phyloP scores from a whole-genome alignment of 306 rosid species.

The Morella rubra region DNA sequence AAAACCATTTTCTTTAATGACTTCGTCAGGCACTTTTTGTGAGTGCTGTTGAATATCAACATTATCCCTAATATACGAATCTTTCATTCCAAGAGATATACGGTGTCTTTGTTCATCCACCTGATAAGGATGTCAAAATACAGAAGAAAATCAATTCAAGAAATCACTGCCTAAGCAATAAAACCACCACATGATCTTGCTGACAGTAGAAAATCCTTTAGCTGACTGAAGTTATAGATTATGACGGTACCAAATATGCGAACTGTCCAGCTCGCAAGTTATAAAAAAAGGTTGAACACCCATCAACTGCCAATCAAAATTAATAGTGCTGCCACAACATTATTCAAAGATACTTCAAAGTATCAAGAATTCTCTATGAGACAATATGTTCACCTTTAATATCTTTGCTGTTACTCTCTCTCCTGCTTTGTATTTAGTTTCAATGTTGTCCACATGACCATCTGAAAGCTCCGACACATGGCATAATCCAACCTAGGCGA shows the following conservation, averaged over 20 bases:
- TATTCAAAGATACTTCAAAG: background rate
- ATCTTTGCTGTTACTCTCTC: conserved; percentile 72
- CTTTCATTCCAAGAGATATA: conserved; percentile 90
- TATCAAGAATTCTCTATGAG: conserved; percentile 6
- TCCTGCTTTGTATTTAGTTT: conserved; percentile 63
- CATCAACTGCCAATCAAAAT: background rate
- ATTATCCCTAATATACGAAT: conserved; percentile 44
- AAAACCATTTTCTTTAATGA: conserved; percentile 19
- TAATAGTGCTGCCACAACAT: background rate
- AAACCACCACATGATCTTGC: background rate
- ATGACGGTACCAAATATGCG: background rate
- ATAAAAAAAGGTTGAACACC: conserved; percentile 2
- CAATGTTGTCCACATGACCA: conserved; percentile 52
- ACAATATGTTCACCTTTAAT: conserved; percentile 60
- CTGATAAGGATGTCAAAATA: conserved; percentile 37
- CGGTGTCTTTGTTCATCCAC: conserved; percentile 72
- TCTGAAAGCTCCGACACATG: conserved; percentile 84
- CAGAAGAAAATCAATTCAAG: conserved; percentile 12
- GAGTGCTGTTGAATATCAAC: conserved; percentile 25
- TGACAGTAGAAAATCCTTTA: background rate
- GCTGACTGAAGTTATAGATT: background rate
- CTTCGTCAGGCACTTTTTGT: conserved; percentile 47
- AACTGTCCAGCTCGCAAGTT: background rate
- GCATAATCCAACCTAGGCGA: conserved; percentile 83
- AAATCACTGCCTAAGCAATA: conserved; percentile 15